A percentile compares a stretch with the other conserved stretches of the same genome.
phyloP scores from a whole-genome alignment of 2,329 filamentous ascomycete species.

The Fusarium camptoceras region DNA sequence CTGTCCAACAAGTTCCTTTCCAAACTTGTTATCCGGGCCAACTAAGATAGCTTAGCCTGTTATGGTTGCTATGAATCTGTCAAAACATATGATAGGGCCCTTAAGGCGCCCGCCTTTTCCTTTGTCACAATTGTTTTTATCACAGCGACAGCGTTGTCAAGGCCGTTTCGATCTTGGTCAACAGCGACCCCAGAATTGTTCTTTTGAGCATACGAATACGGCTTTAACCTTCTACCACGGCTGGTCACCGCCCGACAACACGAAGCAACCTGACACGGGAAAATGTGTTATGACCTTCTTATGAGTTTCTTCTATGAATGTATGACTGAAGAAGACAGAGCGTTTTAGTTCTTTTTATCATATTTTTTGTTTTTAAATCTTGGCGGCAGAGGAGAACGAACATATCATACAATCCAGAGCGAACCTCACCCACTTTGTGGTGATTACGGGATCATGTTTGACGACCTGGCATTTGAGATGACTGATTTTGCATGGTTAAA shows the following conservation, averaged over 20 bases:
- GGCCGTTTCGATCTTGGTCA: slow-evolving; percentile 51
- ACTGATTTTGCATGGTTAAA: slow-evolving; percentile 45
- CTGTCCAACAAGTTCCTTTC: slow-evolving; percentile 97
- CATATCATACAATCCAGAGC: slow-evolving; percentile 43
- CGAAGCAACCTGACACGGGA: slow-evolving; percentile 49
- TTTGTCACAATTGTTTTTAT: slow-evolving; percentile 50
- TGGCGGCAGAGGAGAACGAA: slow-evolving; percentile 31
- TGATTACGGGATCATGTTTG: slow-evolving; percentile 50
- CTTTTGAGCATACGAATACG: slow-evolving; percentile 45
- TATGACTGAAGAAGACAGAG: slow-evolving; percentile 57
- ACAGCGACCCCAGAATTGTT: slow-evolving; percentile 45
- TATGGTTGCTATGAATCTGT: slow-evolving; percentile 35
- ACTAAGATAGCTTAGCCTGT: slow-evolving; percentile 61
- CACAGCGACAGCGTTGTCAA: slow-evolving; percentile 61
- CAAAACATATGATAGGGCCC: slow-evolving; percentile 25
- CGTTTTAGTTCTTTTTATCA: slow-evolving; percentile 45
- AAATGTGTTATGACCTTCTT: slow-evolving; percentile 54
- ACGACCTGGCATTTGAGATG: slow-evolving; percentile 48
- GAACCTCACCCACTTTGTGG: slow-evolving; percentile 37
- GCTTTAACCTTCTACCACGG: slow-evolving; percentile 49
- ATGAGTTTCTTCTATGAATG: slow-evolving; percentile 56
- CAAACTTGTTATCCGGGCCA: slow-evolving; percentile 94
- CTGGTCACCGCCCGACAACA: slow-evolving; percentile 51
- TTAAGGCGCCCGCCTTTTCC: slow-evolving; percentile 41
- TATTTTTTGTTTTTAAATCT: slow-evolving; percentile 41